These are phyloP conservation scores for Xylaria sp. DNA, from an alignment of 2,329 filamentous ascomycete species.

Conservation along the genomic window DNA sequence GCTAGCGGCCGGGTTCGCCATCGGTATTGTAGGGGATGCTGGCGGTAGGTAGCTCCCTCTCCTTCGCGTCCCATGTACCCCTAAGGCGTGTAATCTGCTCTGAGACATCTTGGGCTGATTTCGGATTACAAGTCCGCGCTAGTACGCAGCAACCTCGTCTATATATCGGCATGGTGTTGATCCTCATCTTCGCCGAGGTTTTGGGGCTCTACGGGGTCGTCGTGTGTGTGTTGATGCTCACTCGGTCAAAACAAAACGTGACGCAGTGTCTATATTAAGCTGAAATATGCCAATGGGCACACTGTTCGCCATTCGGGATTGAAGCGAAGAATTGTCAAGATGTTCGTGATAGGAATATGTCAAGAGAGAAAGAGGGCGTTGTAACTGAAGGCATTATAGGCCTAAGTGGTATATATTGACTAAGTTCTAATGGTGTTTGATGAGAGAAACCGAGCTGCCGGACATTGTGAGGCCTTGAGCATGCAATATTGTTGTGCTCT, in stretches of 20 bases:
- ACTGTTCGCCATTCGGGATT: not conserved
- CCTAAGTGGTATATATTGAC: not conserved
- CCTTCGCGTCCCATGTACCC: not conserved
- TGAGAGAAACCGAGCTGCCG: not conserved
- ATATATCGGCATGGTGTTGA: slow-evolving; percentile 54
- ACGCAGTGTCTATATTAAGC: slow-evolving; percentile 47
- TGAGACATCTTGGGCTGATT: not conserved
- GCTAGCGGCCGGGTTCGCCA: slow-evolving; percentile 53
- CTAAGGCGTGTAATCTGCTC: not conserved
- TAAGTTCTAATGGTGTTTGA: not conserved
- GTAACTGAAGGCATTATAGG: not conserved
- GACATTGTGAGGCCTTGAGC: not conserved
- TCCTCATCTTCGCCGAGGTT: slow-evolving; percentile 55
- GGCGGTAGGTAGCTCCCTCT: slow-evolving; percentile 44
- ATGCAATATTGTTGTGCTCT: not conserved
- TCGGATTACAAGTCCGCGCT: slow-evolving; percentile 44
- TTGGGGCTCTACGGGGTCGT: slow-evolving; percentile 45
- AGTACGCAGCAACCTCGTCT: slow-evolving; percentile 54
- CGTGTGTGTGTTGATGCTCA: slow-evolving; percentile 55
- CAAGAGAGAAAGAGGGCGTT: not conserved
- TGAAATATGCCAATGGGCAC: too few species aligned
- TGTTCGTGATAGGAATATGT: not conserved
- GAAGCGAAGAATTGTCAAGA: not conserved
- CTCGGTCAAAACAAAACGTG: slow-evolving; percentile 47
- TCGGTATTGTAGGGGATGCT: slow-evolving; percentile 53